These are phyloP conservation scores for Fusarium pininemorale DNA, from an alignment of 2,329 filamentous ascomycete genomes.

Conservation along the genomic window DNA sequence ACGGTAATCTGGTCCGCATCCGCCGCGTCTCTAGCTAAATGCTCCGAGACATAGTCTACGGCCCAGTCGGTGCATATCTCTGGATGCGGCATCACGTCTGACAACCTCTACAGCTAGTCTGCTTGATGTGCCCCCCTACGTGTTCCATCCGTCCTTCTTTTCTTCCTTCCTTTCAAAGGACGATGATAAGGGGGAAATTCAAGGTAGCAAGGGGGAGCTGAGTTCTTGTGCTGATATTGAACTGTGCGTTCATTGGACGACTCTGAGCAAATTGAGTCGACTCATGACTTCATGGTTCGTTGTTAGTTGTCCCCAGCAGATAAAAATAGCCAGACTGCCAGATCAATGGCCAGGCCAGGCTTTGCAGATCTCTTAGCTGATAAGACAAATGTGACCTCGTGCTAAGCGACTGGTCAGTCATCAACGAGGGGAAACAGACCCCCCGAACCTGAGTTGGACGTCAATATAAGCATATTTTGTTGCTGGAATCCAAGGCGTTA, in stretches of 20 bases:
- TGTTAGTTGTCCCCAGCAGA: not conserved
- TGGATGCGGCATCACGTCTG: constrained; percentile 21
- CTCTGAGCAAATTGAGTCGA: not conserved
- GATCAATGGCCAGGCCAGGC: not conserved
- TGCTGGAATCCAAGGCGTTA: not conserved
- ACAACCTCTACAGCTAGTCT: constrained; percentile 1
- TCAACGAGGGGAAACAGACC: not conserved
- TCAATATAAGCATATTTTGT: constrained; percentile 17
- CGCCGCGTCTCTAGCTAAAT: constrained; percentile 17
- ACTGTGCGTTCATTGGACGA: constrained; percentile 1
- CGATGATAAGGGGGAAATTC: constrained; percentile 1
- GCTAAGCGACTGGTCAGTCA: not conserved
- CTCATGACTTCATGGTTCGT: constrained; percentile 12
- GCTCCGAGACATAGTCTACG: constrained; percentile 18
- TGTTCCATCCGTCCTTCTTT: constrained; percentile 21
- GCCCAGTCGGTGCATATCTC: constrained; percentile 6
- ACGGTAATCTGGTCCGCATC: constrained; percentile 12
- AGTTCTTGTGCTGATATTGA: not conserved
- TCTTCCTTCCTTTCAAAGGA: constrained; percentile 9
- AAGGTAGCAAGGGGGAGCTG: constrained; percentile 8
- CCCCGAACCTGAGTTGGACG: not conserved
- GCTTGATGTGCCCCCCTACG: not conserved
- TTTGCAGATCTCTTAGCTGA: not conserved
- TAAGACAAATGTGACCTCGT: not conserved
- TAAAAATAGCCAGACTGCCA: constrained; percentile 3